These are phyloP conservation scores for Neurospora sp. DNA, from an alignment of 495 filamentous ascomycete species.

Conservation along the genomic window DNA sequence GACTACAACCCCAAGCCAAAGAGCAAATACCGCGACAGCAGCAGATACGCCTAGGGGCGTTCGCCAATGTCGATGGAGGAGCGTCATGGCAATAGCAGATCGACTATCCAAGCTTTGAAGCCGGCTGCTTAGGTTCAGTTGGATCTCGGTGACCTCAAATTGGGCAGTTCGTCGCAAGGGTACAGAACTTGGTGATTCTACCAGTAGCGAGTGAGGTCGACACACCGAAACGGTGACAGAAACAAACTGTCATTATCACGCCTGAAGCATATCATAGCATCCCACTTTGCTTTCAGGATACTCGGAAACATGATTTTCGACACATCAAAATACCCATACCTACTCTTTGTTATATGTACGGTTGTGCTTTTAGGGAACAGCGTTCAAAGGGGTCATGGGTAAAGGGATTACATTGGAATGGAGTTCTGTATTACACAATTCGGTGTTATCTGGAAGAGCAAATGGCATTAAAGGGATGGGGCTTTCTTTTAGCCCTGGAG, in stretches of 20 bases:
- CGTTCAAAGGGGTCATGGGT: not conserved
- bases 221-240: not conserved
- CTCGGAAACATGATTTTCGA: slow-evolving; percentile 2
- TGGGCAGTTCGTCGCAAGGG: not conserved
- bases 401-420: not conserved
- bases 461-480: not conserved
- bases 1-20: slow-evolving; percentile 39
- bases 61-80: not conserved
- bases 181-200: not conserved
- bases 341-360: slow-evolving; percentile 1
- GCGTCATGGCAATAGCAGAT: not conserved
- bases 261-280: slow-evolving; percentile 12
- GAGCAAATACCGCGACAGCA: slow-evolving; percentile 22
- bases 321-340: not conserved
- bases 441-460: not conserved
- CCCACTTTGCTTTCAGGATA: slow-evolving; percentile 19
- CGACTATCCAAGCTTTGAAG: not conserved
- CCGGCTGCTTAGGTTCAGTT: slow-evolving; percentile 1
- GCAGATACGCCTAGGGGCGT: slow-evolving; percentile 28
- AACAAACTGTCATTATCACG: not conserved
- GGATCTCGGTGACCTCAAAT: not conserved
- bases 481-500: not conserved
- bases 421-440: not conserved
- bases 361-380: not conserved
- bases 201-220: not conserved